Percentiles rank a stretch among this genome's conserved stretches.
These are phyloP conservation scores for Mycogone perniciosa DNA, from an alignment of 2,329 filamentous ascomycete genomes.

Conservation along the genomic window DNA sequence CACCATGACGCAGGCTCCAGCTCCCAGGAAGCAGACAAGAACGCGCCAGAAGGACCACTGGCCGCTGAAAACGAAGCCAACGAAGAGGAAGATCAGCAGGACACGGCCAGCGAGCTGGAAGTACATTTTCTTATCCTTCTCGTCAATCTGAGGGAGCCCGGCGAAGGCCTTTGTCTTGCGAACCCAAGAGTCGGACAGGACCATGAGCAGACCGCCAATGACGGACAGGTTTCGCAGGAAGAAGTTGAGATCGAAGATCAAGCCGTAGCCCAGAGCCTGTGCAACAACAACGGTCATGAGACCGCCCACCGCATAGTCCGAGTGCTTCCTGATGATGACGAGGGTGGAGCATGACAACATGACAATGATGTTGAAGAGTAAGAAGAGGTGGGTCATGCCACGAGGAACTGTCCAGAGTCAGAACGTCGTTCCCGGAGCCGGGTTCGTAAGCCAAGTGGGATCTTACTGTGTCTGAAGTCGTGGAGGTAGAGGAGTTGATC, in stretches of 20 bases:
- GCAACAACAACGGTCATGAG: constrained; percentile 87
- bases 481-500: constrained; percentile 91
- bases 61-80: constrained; percentile 93
- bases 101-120: constrained; percentile 96
- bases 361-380: constrained; percentile 80
- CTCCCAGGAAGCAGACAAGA: constrained; percentile 74
- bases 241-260: constrained; percentile 99
- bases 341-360: constrained; percentile 78
- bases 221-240: constrained; percentile 98
- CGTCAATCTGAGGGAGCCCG: constrained; percentile 85
- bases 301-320: constrained; percentile 84
- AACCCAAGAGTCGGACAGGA: constrained; percentile 95
- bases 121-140: constrained; percentile 99
- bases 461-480: constrained; percentile 87
- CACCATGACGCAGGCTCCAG: constrained; percentile 95
- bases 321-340: constrained; percentile 88
- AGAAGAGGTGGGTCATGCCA: constrained; percentile 87
- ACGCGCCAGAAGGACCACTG: constrained; percentile 88
- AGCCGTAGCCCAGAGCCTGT: constrained; percentile 91
- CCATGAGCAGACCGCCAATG: constrained; percentile 95
- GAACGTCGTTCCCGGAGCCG: background rate
- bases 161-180: constrained; percentile 96
- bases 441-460: constrained; percentile 1
- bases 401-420: constrained; percentile 59
- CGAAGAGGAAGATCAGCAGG: constrained; percentile 92